Evolutionary conservation across 2,329 filamentous ascomycete species (phyloP), one percentile per base, ranked within the genome.

Genomic region (Sporothrix brasiliensis): DNA sequence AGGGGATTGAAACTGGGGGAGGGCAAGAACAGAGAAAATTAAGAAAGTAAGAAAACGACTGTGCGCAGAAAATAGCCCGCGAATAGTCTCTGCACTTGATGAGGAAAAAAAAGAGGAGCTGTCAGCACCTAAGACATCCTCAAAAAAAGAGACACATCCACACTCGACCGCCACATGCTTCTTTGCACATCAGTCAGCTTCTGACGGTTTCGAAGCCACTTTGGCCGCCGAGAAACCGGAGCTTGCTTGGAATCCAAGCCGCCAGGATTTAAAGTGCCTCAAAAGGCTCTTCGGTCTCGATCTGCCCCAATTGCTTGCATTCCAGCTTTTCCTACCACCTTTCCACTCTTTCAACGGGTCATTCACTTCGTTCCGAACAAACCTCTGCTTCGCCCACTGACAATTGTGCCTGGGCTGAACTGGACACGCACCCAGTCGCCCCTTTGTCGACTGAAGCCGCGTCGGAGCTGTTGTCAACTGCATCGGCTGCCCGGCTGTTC

Each of bases 131-230:
- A 39, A 61, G 39, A 61, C 58, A 61, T 61, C 21, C 4, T 61
- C n/a, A 27, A 6, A 24, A 41, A 47, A 47, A 27, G 39, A 47
- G 58, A 63, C 39, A 47, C 39, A 63, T 21, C n/a, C 39, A n/a
- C 39, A 19, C 21, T 47, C 58, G 27, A 61, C 56, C 58, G 58
- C 58, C 58, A 63, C 58, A 47, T 63, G 58, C 58, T 63, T 63
- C 21, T 63, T 47, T 47, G 58, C 39, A 63, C 21, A n/a, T 13
- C 58, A 47, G 39, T 47, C 58, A 47, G 58, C 58, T 47, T 63
- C 58, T 27, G 39, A 63, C 39, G 13, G 58, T 47, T 63, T 61
- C 58, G 39, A 63, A 63, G 24, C 39, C n/a, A 63, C 39, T 19
- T n/a, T 47, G 58, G 21, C 56, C 34, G 21, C 21, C 5, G 39